Evolutionary conservation across 768 basidiomycete species (phyloP).

Genomic region (Suillus placidus): DNA sequence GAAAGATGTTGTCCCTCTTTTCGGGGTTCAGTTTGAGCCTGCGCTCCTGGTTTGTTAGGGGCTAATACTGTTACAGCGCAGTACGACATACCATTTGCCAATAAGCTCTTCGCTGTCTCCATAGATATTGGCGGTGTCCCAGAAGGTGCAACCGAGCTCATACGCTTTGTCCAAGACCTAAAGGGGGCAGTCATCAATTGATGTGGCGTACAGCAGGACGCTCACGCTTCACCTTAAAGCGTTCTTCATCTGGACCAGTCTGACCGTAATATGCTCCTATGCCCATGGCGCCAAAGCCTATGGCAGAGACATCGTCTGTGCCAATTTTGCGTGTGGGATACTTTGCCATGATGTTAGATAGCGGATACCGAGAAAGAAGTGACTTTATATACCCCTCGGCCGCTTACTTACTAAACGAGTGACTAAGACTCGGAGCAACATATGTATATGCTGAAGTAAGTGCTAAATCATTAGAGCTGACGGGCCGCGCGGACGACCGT

Average conservation of each 20-base stretch:
- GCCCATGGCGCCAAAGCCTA: conserved; percentile 68
- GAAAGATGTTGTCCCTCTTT: conserved; percentile 53
- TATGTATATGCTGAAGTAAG: neutral
- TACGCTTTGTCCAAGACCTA: conserved; percentile 48
- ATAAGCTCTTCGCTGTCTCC: conserved; percentile 47
- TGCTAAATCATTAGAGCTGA: neutral
- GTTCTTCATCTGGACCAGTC: conserved; percentile 53
- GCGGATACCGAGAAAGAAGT: neutral
- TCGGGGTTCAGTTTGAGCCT: conserved; percentile 50
- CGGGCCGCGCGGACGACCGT: no score
- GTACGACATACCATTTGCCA: conserved; percentile 41
- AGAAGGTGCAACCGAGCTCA: conserved; percentile 44
- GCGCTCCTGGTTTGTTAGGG: neutral
- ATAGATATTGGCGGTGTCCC: conserved; percentile 51
- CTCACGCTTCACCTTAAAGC: conserved; percentile 49
- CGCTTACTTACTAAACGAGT: neutral
- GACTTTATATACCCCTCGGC: neutral
- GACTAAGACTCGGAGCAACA: neutral
- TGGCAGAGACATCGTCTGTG: conserved; percentile 45
- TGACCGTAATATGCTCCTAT: conserved; percentile 52
- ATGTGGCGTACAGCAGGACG: neutral
- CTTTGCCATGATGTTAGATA: conserved; percentile 12
- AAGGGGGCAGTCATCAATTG: neutral
- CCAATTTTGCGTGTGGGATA: conserved; percentile 50
- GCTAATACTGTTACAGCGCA: neutral